Evolutionary conservation across 2,329 filamentous ascomycete species (phyloP).

Genomic region (Pseudogymnoascus sp.): DNA sequence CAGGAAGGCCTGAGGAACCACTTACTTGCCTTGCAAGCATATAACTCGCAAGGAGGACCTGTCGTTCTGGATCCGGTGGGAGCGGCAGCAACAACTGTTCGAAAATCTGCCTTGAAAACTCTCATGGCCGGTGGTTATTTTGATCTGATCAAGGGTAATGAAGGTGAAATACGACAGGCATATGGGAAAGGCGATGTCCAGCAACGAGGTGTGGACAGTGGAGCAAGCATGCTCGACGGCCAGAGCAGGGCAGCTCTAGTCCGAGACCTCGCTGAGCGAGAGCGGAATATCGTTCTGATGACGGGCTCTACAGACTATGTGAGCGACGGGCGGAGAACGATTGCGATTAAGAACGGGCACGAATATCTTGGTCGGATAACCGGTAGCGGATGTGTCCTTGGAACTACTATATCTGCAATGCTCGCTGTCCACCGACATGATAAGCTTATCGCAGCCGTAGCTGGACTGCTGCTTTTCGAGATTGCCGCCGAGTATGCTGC

Average conservation of each 20-base stretch:
- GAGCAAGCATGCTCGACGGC: slow-evolving; percentile 43
- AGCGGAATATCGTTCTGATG: slow-evolving; percentile 69
- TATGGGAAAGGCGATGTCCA: slow-evolving; percentile 48
- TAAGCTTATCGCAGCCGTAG: slow-evolving; percentile 63
- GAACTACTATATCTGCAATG: slow-evolving; percentile 71
- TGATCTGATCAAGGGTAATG: slow-evolving; percentile 88
- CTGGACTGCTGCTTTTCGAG: slow-evolving; percentile 71
- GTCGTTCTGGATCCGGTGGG: slow-evolving; percentile 87
- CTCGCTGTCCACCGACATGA: slow-evolving; percentile 55
- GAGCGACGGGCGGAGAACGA: slow-evolving; percentile 62
- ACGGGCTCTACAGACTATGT: slow-evolving; percentile 73
- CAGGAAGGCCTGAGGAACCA: slow-evolving; percentile 67
- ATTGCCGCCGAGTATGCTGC: slow-evolving; percentile 55
- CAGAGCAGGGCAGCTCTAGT: slow-evolving; percentile 56
- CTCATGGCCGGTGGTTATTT: slow-evolving; percentile 71
- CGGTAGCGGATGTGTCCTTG: slow-evolving; percentile 77
- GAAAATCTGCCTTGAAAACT: slow-evolving; percentile 60
- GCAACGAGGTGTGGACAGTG: slow-evolving; percentile 81
- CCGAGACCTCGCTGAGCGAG: slow-evolving; percentile 54
- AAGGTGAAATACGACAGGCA: slow-evolving; percentile 74
- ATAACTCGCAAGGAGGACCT: slow-evolving; percentile 69
- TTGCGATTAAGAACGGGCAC: slow-evolving; percentile 70
- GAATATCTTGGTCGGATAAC: slow-evolving; percentile 61
- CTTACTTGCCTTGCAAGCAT: slow-evolving; percentile 64
- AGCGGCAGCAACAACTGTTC: slow-evolving; percentile 70